A percentile compares a stretch with the other conserved stretches of the same genome.
These are phyloP conservation scores for Aspergillus brasiliensis DNA, from an alignment of 2,329 filamentous ascomycete genomes.

Conservation along the genomic window DNA sequence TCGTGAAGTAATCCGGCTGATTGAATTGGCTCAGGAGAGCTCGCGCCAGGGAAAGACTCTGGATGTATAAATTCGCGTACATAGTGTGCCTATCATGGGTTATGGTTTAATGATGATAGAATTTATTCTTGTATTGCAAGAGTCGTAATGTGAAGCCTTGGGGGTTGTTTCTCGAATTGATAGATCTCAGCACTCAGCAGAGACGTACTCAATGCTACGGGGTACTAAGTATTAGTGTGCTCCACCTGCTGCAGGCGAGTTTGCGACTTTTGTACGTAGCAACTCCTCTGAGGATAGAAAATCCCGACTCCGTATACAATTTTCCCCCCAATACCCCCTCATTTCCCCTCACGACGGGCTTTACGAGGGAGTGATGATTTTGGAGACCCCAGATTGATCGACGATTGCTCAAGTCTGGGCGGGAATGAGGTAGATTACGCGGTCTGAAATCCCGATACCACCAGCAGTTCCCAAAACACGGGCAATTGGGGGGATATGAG, in stretches of 20 bases:
- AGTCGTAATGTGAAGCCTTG: background rate
- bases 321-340: too few relatives aligned
- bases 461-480: too few relatives aligned
- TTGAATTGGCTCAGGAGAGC: slow-evolving; percentile 59
- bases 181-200: too few relatives aligned
- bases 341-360: too few relatives aligned
- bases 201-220: background rate
- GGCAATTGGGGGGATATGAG: background rate
- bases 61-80: slow-evolving; percentile 29
- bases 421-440: background rate
- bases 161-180: background rate
- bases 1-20: slow-evolving; percentile 56
- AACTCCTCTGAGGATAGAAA: too few relatives aligned
- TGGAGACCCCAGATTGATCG: slow-evolving; percentile 13
- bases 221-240: background rate
- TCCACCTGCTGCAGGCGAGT: background rate
- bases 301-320: too few relatives aligned
- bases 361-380: background rate
- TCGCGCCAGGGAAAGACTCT: slow-evolving; percentile 55
- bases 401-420: slow-evolving; percentile 1
- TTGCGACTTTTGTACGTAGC: too few relatives aligned
- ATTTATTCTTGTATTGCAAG: background rate
- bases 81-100: slow-evolving; percentile 1
- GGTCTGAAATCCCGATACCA: background rate
- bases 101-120: background rate